Conservation (phyloP, 441 rosid genomes). For the Adansonia madagascariensis region DNA sequence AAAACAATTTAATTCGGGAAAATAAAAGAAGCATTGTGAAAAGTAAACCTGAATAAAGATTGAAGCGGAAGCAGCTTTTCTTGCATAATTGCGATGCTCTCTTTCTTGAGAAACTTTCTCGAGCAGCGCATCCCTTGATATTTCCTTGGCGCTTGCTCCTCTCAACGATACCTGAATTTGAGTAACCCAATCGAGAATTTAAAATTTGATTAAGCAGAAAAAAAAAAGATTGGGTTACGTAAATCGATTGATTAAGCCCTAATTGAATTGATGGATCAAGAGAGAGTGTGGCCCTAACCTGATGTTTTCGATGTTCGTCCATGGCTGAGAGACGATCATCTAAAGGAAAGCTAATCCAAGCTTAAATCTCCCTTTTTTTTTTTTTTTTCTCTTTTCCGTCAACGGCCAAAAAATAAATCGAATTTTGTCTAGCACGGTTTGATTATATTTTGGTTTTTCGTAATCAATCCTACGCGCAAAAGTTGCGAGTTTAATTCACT, state of each 20-base stretch:
- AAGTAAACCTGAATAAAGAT: constrained; percentile 18
- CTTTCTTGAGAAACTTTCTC: constrained; percentile 84
- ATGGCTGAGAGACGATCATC: constrained; percentile 34
- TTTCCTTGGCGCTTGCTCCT: constrained; percentile 91
- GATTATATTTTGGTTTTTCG: not conserved
- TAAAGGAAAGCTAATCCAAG: not conserved
- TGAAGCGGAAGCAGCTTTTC: constrained; percentile 70
- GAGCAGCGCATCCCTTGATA: constrained; percentile 88
- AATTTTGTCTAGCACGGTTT: not conserved
- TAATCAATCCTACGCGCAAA: not conserved
- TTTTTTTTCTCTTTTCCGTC: not conserved
- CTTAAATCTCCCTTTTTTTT: not conserved
- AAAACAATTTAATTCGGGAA: not conserved
- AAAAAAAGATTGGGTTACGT: not conserved
- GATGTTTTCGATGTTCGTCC: constrained; percentile 78
- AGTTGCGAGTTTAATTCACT: not conserved
- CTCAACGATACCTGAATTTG: constrained; percentile 78
- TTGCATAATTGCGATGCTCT: constrained; percentile 75
- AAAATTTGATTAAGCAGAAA: constrained; percentile 22
- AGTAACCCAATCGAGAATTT: constrained; percentile 16
- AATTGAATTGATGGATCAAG: constrained; percentile 8
- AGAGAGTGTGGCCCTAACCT: constrained; percentile 45
- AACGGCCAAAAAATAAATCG: not conserved
- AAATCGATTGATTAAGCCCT: not conserved
- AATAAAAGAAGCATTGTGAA: not conserved